Percentiles rank a stretch among this genome's conserved stretches.
These are phyloP conservation scores for Corrigiola litoralis DNA, from an alignment of 179 eudicot species.

Conservation along the genomic window DNA sequence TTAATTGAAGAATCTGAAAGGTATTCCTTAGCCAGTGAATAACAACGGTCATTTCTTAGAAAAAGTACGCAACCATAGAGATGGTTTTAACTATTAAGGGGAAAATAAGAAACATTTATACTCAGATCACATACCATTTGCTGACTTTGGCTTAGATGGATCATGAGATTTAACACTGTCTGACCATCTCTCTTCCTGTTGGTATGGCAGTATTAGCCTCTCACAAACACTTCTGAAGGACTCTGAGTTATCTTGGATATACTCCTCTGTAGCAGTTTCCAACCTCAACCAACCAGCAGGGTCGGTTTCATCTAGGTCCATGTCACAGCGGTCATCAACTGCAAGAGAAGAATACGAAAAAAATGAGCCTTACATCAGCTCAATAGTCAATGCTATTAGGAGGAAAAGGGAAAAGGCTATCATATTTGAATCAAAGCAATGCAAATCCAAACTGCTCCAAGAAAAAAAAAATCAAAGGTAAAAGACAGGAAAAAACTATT, in stretches of 20 bases:
- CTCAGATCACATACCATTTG: conserved; percentile 35
- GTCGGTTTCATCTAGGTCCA: conserved; percentile 97
- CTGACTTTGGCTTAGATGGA: conserved; percentile 38
- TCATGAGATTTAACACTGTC: conserved; percentile 50
- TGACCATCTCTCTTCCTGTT: conserved; percentile 57
- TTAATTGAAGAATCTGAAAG: no score
- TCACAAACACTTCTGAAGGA: conserved; percentile 73
- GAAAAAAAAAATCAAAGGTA: neutral
- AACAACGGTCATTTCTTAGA: no score
- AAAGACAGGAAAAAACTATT: no score
- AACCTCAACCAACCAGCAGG: conserved; percentile 86
- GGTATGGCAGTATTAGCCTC: conserved; percentile 57
- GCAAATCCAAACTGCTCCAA: neutral
- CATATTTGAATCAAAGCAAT: neutral
- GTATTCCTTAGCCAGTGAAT: no score
- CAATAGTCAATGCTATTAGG: neutral
- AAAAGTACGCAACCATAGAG: no score
- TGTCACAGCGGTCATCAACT: conserved; percentile 99
- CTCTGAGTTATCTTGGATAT: conserved; percentile 54
- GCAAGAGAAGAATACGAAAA: conserved; percentile 15
- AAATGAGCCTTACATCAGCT: neutral
- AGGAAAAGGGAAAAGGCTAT: conserved; percentile 1
- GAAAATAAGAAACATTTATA: neutral
- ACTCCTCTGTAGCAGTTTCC: conserved; percentile 85
- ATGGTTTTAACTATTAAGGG: neutral